Conservation (phyloP, 139 green algal species). For the Chara braunii region DNA sequence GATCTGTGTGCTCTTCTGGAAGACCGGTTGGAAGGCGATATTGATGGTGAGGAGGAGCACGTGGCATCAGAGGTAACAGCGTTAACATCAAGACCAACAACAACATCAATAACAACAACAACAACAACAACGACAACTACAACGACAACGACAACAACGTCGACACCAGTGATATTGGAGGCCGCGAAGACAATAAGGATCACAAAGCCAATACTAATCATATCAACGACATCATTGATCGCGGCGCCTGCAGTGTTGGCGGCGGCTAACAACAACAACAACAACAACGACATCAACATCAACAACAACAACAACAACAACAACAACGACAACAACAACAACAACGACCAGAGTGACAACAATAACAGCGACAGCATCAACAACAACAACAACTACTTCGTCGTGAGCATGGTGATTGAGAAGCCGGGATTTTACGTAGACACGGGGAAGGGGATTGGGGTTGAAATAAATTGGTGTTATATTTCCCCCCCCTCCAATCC, state of each 20-base stretch:
- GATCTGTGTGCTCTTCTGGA: neutral
- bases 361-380: neutral
- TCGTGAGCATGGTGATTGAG: no score
- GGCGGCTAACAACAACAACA: constrained; percentile 1
- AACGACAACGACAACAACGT: neutral
- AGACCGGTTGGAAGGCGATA: neutral
- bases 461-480: no score
- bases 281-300: neutral
- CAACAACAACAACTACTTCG: constrained; percentile 2
- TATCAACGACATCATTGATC: neutral
- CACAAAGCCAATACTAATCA: neutral
- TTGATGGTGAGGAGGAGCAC: neutral
- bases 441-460: no score
- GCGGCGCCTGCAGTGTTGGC: neutral
- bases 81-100: no score
- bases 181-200: neutral
- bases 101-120: neutral
- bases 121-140: neutral
- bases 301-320: constrained; percentile 4
- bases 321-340: constrained; percentile 1
- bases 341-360: neutral
- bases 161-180: no score
- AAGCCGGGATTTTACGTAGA: no score
- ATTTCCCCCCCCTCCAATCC: no score
- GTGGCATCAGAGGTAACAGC: neutral